Evolutionary conservation across 2,329 filamentous ascomycete species (phyloP), one percentile per base, ranked within the genome.

Genomic region (Trematosphaeria pertusa): DNA sequence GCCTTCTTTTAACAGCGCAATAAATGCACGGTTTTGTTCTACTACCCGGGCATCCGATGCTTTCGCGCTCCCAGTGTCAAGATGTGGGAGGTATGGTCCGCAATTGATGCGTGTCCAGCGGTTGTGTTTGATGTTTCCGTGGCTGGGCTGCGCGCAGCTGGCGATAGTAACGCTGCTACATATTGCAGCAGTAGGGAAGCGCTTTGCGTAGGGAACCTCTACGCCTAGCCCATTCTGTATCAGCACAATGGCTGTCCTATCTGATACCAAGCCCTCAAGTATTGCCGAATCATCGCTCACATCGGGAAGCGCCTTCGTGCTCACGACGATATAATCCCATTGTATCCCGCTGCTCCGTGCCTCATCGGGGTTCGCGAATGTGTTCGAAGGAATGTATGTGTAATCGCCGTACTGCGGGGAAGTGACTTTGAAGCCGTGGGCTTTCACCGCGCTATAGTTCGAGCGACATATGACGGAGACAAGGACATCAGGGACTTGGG

Each of bases 171-270:
- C 87, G 18, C 83, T 87, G 58, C 82, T 87, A 48, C 89, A 72
- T 36, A 90, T 82, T 1, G 81, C 78, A 1, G 79, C 81, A 2
- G 63, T 35, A 0, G 86, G 83, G 58, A 89, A 89, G 4, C 86
- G 79, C 40, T 74, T 73, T 21, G 78, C 73, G 70, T 88, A 89
- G 4, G 86, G 85, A 10, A 79, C 80, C 65, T 89, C 86, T 14
- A 88, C 84, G n/a, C 85, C 86, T 14, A 88, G 76, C 17, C 86
- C 86, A 64, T 88, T 88, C 68, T 88, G 86, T 53, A 88, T 86
- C 40, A 88, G 76, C 11, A 88, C 83, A 51, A 89, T 82, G 35
- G 78, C 79, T 1, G 84, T 82, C 26, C 67, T 64, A 2, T 76
- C 67, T 38, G 50, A 37, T 12, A 89, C 80, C 3, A 88, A 73